phyloP scores from a whole-genome alignment of 257 asterid species.

The Datura wrightii region DNA sequence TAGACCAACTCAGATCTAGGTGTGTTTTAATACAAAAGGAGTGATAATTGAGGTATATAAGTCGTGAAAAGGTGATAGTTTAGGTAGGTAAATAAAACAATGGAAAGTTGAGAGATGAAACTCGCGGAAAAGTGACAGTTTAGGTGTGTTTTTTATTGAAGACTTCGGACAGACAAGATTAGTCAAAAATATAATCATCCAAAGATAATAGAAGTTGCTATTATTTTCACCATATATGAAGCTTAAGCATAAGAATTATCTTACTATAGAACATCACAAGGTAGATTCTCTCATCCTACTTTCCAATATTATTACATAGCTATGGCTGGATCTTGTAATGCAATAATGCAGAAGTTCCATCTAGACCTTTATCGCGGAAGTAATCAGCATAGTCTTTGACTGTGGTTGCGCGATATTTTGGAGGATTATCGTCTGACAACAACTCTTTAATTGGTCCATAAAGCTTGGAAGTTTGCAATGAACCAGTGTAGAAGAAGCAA shows the following conservation, averaged over 20 bases:
- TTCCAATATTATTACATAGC: not conserved
- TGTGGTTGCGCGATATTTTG: slow-evolving; percentile 48
- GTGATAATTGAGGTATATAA: no score
- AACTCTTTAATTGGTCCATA: slow-evolving; percentile 65
- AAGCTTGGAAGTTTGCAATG: slow-evolving; percentile 45
- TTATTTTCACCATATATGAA: not conserved
- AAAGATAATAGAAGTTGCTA: no score
- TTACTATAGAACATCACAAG: not conserved
- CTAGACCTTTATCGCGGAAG: slow-evolving; percentile 55
- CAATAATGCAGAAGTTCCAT: slow-evolving; percentile 50
- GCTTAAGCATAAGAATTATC: not conserved
- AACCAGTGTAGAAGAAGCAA: slow-evolving; percentile 55
- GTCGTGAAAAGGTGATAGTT: no score
- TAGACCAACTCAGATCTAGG: no score
- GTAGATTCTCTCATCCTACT: not conserved
- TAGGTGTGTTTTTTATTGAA: no score
- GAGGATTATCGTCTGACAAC: slow-evolving; percentile 52
- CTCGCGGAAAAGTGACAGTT: no score
- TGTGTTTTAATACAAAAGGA: no score
- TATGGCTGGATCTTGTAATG: slow-evolving; percentile 46
- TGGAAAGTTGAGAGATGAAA: no score
- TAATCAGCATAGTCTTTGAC: slow-evolving; percentile 54
- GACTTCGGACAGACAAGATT: no score
- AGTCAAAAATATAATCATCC: no score
- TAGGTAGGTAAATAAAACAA: no score